phyloP scores from a whole-genome alignment of 2,329 filamentous ascomycete species.

The Claviceps sp. region DNA sequence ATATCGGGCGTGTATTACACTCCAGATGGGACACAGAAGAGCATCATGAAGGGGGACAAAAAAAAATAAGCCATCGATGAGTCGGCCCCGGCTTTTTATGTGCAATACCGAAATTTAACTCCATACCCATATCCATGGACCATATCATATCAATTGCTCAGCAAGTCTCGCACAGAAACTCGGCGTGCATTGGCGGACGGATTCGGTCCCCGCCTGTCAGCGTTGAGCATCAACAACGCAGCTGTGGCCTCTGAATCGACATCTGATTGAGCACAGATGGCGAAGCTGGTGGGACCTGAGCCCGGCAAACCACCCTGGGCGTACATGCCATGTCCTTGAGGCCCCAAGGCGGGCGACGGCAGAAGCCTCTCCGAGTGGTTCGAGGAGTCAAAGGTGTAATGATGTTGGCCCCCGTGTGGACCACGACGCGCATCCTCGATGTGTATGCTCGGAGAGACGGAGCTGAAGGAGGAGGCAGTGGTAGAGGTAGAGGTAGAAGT shows the following conservation, averaged over 20 bases:
- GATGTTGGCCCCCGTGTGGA: slow-evolving; percentile 36
- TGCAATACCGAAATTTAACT: too few relatives aligned
- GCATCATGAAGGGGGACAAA: too few relatives aligned
- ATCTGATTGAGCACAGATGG: slow-evolving; percentile 40
- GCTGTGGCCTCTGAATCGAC: slow-evolving; percentile 69
- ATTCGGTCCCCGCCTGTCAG: slow-evolving; percentile 47
- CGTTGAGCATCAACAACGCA: slow-evolving; percentile 77
- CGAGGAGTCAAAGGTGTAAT: slow-evolving; percentile 21
- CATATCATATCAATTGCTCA: slow-evolving; percentile 30
- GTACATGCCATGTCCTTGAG: slow-evolving; percentile 26
- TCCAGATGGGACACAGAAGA: too few relatives aligned
- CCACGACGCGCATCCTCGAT: slow-evolving; percentile 30
- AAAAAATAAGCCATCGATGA: too few relatives aligned
- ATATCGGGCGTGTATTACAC: too few relatives aligned
- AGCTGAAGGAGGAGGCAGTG: slow-evolving; percentile 9
- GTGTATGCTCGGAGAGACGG: slow-evolving; percentile 37
- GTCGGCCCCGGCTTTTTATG: too few relatives aligned
- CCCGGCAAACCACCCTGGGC: slow-evolving; percentile 28
- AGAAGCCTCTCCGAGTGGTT: too few relatives aligned
- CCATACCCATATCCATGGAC: too few relatives aligned
- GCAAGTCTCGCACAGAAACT: slow-evolving; percentile 40
- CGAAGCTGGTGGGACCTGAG: slow-evolving; percentile 46
- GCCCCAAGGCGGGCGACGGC: slow-evolving; percentile 43
- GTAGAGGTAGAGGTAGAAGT: too few relatives aligned
- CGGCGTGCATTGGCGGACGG: slow-evolving; percentile 24